These are phyloP conservation scores for Lactarius sp. DNA, from an alignment of 768 basidiomycete species.

Conservation along the genomic window DNA sequence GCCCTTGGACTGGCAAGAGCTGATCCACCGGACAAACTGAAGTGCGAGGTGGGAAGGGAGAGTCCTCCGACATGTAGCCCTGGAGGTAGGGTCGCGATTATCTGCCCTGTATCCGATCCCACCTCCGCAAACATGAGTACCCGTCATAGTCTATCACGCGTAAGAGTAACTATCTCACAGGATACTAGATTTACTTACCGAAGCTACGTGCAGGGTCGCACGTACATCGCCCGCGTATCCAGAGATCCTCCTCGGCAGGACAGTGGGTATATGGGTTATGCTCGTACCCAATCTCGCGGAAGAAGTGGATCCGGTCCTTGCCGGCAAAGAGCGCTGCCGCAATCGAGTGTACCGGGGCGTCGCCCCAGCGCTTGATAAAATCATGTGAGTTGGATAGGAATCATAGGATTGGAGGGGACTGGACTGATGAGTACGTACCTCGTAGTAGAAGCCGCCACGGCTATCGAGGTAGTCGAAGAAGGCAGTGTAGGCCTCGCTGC, in stretches of 20 bases:
- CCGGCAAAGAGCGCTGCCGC: slow-evolving; percentile 71
- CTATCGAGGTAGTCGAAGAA: slow-evolving; percentile 81
- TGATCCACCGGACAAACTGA: too few species aligned
- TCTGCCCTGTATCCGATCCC: slow-evolving; percentile 34
- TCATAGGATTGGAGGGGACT: slow-evolving; percentile 31
- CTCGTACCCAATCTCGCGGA: slow-evolving; percentile 78
- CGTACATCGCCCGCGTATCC: slow-evolving; percentile 42
- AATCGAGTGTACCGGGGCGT: slow-evolving; percentile 84
- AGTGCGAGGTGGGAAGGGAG: too few species aligned
- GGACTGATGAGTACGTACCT: slow-evolving; percentile 43
- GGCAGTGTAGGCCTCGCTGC: slow-evolving; percentile 72
- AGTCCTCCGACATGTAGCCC: too few species aligned
- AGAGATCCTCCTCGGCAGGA: slow-evolving; percentile 34
- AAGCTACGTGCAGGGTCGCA: slow-evolving; percentile 53
- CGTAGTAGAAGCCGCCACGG: slow-evolving; percentile 85
- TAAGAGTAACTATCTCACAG: background rate
- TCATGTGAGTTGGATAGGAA: background rate
- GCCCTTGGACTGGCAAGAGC: too few species aligned
- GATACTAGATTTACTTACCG: slow-evolving; percentile 38
- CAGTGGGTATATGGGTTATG: slow-evolving; percentile 71
- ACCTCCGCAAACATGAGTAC: slow-evolving; percentile 53
- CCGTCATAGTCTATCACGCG: slow-evolving; percentile 45
- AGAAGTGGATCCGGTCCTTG: slow-evolving; percentile 76
- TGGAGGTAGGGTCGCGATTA: background rate
- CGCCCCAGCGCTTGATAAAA: slow-evolving; percentile 62